Evolutionary conservation across 805 yeast species (phyloP), one percentile per base, ranked within the genome.

Genomic region (Sungouiella thailandica): DNA sequence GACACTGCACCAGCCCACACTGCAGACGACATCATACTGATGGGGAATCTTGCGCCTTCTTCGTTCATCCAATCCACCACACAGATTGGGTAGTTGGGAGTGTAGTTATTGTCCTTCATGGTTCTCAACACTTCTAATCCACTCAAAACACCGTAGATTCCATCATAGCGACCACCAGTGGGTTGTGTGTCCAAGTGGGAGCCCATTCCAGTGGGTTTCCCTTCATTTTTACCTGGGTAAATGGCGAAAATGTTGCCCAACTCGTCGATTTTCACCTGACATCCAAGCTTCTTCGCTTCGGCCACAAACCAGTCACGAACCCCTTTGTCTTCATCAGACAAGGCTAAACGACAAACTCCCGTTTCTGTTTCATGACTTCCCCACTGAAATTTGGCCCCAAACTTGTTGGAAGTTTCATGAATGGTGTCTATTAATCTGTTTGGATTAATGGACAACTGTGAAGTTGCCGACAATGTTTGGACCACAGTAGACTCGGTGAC

Each of bases 161-260:
- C 89, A 49, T 81, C 89, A 47, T 80, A 81, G 39, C 85, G 65
- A 8, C 89, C 88, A 25, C 88, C 89, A 6, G 80, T 77, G 19
- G 88, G 88, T 56, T 81, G 88, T 1, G 89, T 81, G 47, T 81
- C 89, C 37, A 81, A 58, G 55, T 81, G 88, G 0, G 86, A 79
- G 0, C 88, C 88, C 39, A 80, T 77, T 11, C 75, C 85, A 1
- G 78, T 78, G 11, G 87, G 82, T 3, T 67, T 53, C 2, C 65
- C 68, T 1, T 34, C 40, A 7, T 51, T 47, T 39, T 61, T 55
- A 4, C 86, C 86, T 0, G 83, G 81, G 37, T 67, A 77, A 8
- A 74, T 62, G 7, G 82, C 81, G 58, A 80, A 81, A 14, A 81
- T 78, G 53, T 76, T 79, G 14, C 89, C 89, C 54, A 81, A 67